Evolutionary conservation across 768 basidiomycete species (phyloP), one percentile per base, ranked within the genome.

Genomic region (Galerina marginata): DNA sequence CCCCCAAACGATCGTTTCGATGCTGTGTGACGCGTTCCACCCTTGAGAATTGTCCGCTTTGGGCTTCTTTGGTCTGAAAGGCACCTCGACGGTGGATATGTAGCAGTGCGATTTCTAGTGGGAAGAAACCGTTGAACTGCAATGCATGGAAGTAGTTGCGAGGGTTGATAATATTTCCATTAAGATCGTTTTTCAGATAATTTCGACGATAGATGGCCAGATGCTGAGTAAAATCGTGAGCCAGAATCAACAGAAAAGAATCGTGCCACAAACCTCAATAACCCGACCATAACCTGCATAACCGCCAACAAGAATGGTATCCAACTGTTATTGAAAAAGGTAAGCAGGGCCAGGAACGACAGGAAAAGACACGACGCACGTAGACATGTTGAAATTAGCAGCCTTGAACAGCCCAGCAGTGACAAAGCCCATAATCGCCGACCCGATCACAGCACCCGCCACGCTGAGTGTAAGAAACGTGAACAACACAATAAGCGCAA

Each of bases 341-440:
- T 16, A 52, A 56, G n/a, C 42, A 29, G n/a, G 16, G 44, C 11
- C 6, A 45, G 46, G 60, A 26, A 39, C 5, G 50, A 37, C 25
- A 25, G 33, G 44, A 26, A 9, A 38, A 37, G 64, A 23, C 48
- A 56, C 47, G 58, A 70, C 80, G 42, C 65, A 83, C 79, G 83
- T 83, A 20, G 82, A 84, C 79, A 85, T 81, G 54, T 81, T 75
- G 48, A 80, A 83, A 47, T 75, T 65, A 14, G 70, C 82, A 0
- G 82, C 75, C 56, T 74, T 74, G 68, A 75, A 85, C 37, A 85
- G 60, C 9, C 78, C 82, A 38, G 75, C 75, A n/a, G 77, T 69
- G n/a, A 75, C 69, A 56, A 80, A 81, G 1, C 82, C 81, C 38
- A 83, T 60, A 6, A 84, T 72, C 4, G 79, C 80, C 10, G 82